Conservation (phyloP, 129 eudicot species). For the Silybum marianum region DNA sequence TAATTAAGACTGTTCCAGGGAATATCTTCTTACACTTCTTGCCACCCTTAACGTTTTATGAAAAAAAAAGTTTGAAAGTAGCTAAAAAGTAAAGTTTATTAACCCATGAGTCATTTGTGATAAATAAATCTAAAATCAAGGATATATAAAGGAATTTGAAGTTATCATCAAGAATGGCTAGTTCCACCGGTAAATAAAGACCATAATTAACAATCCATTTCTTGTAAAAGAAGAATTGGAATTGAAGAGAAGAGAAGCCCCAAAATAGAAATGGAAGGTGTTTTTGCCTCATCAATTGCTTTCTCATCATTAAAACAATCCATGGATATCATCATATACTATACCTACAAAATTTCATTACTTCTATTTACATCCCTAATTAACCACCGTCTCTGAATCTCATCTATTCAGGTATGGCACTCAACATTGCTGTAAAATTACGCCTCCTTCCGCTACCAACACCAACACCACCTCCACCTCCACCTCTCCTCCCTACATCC, state of each 20-base stretch:
- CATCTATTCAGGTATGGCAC: constrained; percentile 70
- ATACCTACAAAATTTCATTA: constrained; percentile 13
- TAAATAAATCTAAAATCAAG: no score
- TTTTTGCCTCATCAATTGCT: constrained; percentile 6
- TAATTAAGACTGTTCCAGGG: no score
- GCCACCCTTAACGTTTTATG: no score
- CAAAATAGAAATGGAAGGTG: constrained; percentile 10
- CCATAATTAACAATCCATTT: not conserved
- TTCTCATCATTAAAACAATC: not conserved
- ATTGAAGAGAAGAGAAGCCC: constrained; percentile 29
- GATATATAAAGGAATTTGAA: no score
- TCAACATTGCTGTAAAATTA: constrained; percentile 47
- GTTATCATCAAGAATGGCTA: no score
- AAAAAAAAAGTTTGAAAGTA: no score
- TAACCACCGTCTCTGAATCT: not conserved
- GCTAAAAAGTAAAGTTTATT: no score
- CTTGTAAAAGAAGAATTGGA: constrained; percentile 14
- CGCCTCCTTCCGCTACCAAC: constrained; percentile 46
- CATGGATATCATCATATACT: not conserved
- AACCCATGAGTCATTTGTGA: no score
- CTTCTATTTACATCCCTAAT: constrained; percentile 25
- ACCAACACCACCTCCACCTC: constrained; percentile 37
- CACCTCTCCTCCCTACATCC: constrained; percentile 33
- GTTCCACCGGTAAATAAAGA: no score
- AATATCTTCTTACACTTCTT: no score